Percentiles rank a stretch among this genome's conserved stretches.
Evolutionary conservation across 108 stramenopile species (phyloP).

Genomic region (Pseudonitzschia pungens): DNA sequence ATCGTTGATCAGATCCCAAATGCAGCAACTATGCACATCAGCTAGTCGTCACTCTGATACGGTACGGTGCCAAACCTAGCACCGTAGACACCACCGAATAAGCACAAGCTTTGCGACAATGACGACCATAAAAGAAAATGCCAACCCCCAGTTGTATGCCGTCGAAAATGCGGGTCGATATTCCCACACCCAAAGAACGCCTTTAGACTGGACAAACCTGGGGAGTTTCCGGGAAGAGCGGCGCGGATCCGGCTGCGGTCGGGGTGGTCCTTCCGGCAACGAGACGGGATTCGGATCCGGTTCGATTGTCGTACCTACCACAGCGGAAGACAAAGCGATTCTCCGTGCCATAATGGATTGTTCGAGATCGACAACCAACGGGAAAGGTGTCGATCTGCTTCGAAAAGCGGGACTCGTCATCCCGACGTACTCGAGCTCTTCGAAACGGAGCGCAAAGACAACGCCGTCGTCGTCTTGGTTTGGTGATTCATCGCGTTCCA

Average conservation of each 20-base stretch:
- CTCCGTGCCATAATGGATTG: conserved; percentile 34
- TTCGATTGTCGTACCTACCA: conserved; percentile 24
- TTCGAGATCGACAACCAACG: conserved; percentile 16
- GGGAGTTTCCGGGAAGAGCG: conserved; percentile 16
- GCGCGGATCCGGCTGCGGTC: neutral
- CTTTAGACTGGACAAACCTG: conserved; percentile 34
- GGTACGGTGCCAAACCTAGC: no score
- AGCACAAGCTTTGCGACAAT: neutral
- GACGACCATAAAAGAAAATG: conserved; percentile 45
- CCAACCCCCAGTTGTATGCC: conserved; percentile 44
- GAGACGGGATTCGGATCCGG: no score
- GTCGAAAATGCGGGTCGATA: conserved; percentile 26
- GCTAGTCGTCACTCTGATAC: no score
- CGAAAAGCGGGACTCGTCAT: conserved; percentile 36
- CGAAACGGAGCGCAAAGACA: neutral
- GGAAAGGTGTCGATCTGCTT: conserved; percentile 34
- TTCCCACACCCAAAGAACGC: conserved; percentile 11
- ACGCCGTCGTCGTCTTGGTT: neutral
- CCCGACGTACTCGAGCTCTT: conserved; percentile 8
- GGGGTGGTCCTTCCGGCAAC: neutral
- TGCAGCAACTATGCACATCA: no score
- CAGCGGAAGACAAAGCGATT: conserved; percentile 43
- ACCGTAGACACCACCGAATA: no score
- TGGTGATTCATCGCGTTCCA: conserved; percentile 3
- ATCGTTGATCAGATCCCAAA: no score